A percentile compares a stretch with the other conserved stretches of the same genome.
These are phyloP conservation scores for Pichia nanzhaoensis DNA, from an alignment of 805 yeast genomes.

Conservation along the genomic window DNA sequence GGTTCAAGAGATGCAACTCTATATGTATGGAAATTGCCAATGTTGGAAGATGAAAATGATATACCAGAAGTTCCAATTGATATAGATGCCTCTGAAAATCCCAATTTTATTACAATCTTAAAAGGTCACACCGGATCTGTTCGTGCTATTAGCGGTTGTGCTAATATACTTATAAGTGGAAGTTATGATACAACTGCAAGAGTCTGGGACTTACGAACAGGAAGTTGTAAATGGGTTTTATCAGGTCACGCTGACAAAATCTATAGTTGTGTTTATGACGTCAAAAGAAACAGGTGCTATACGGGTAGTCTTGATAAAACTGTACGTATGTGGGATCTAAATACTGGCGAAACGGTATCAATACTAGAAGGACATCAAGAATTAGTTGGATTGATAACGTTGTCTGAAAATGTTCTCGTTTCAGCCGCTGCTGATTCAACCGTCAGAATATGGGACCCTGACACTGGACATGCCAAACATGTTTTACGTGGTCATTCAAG, in stretches of 20 bases:
- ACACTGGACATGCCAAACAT: constrained; percentile 55
- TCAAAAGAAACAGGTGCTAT: constrained; percentile 67
- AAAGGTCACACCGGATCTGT: constrained; percentile 77
- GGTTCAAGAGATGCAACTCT: constrained; percentile 81
- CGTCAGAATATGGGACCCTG: constrained; percentile 88
- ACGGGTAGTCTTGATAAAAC: constrained; percentile 90
- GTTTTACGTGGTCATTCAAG: constrained; percentile 75
- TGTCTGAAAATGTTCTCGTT: constrained; percentile 69
- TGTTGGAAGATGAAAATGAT: constrained; percentile 26
- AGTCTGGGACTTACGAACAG: constrained; percentile 83
- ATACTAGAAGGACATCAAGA: constrained; percentile 84
- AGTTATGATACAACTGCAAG: constrained; percentile 86
- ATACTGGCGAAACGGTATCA: constrained; percentile 60
- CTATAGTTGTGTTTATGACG: constrained; percentile 81
- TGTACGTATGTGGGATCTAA: constrained; percentile 84
- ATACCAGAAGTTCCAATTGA: constrained; percentile 21
- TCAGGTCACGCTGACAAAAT: constrained; percentile 84
- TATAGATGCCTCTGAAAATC: constrained; percentile 40
- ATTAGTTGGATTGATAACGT: constrained; percentile 78
- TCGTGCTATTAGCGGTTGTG: constrained; percentile 81
- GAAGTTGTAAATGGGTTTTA: constrained; percentile 64
- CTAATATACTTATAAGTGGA: constrained; percentile 78
- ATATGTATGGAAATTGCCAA: constrained; percentile 73
- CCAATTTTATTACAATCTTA: constrained; percentile 61
- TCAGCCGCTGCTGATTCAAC: constrained; percentile 97